Evolutionary conservation across 2,329 filamentous ascomycete species (phyloP).

Genomic region (Thielaviopsis populi): DNA sequence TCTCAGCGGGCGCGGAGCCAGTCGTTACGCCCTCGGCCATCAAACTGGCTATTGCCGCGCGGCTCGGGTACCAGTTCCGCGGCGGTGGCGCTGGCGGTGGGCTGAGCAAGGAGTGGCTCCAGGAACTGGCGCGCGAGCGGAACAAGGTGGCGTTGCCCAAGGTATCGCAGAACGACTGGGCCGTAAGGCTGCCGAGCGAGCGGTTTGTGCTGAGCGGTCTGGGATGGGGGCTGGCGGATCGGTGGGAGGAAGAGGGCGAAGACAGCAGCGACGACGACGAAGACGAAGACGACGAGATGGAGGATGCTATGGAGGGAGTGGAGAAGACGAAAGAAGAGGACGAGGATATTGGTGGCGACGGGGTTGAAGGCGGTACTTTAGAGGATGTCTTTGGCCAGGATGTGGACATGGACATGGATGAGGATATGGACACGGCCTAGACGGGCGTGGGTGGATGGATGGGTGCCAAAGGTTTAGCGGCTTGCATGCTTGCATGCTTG

Average conservation of each 20-base stretch:
- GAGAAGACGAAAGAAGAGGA: conserved; percentile 30
- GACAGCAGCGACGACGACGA: conserved; percentile 29
- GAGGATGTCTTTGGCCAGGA: conserved; percentile 42
- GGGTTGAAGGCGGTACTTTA: conserved; percentile 34
- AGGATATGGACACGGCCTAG: conserved; percentile 25
- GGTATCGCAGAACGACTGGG: conserved; percentile 51
- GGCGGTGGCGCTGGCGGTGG: conserved; percentile 37
- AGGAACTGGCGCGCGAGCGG: conserved; percentile 55
- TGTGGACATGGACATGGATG: conserved; percentile 41
- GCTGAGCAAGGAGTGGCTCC: conserved; percentile 58
- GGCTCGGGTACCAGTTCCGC: conserved; percentile 55
- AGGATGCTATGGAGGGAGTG: conserved; percentile 34
- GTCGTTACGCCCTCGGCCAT: conserved; percentile 51
- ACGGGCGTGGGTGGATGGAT: too few relatives aligned
- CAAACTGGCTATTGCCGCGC: conserved; percentile 54
- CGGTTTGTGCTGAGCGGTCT: conserved; percentile 52
- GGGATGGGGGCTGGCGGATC: conserved; percentile 47
- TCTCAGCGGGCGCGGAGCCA: conserved; percentile 34
- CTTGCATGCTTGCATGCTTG: too few relatives aligned
- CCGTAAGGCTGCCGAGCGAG: conserved; percentile 50
- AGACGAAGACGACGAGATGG: conserved; percentile 29
- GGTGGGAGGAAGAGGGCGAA: conserved; percentile 36
- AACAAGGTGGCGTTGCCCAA: conserved; percentile 52
- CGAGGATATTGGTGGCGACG: conserved; percentile 32
- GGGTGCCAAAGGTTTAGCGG: not conserved